phyloP scores from a whole-genome alignment of 2,329 filamentous ascomycete species.

The Sclerotiophoma versabilis region DNA sequence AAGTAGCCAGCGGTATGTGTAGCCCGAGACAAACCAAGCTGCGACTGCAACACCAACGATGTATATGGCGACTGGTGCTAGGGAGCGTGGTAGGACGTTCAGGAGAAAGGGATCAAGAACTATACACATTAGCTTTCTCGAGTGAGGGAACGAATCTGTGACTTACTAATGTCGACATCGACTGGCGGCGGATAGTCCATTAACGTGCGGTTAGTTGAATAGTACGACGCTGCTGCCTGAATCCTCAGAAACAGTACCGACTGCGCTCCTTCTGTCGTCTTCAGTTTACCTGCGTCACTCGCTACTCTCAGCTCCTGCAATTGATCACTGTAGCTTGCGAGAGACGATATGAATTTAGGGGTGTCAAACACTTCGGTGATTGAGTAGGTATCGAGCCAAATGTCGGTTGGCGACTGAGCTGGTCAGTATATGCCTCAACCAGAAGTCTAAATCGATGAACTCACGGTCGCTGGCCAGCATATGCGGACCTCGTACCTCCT shows the following conservation, averaged over 20 bases:
- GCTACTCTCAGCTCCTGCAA: constrained; percentile 46
- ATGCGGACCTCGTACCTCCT: constrained; percentile 89
- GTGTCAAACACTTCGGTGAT: constrained; percentile 67
- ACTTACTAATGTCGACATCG: constrained; percentile 70
- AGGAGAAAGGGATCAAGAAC: constrained; percentile 86
- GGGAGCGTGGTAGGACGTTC: constrained; percentile 79
- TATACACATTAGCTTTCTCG: constrained; percentile 26
- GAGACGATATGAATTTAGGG: constrained; percentile 68
- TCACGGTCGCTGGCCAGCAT: constrained; percentile 91
- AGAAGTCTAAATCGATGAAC: constrained; percentile 46
- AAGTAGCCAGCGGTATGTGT: constrained; percentile 48
- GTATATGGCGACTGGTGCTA: constrained; percentile 75
- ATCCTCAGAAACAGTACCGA: constrained; percentile 77
- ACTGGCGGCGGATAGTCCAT: constrained; percentile 80
- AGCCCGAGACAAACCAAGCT: constrained; percentile 59
- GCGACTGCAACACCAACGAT: constrained; percentile 66
- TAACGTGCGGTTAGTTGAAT: constrained; percentile 73
- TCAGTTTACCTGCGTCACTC: constrained; percentile 3
- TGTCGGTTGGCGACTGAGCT: constrained; percentile 81
- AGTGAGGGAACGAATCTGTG: not conserved
- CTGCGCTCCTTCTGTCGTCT: constrained; percentile 26
- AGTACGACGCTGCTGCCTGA: constrained; percentile 82
- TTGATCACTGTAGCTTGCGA: constrained; percentile 67
- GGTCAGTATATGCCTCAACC: constrained; percentile 23
- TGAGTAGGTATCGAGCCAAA: constrained; percentile 72